Conservation (phyloP, 805 yeast species). For the Spathaspora gorwiae region DNA sequence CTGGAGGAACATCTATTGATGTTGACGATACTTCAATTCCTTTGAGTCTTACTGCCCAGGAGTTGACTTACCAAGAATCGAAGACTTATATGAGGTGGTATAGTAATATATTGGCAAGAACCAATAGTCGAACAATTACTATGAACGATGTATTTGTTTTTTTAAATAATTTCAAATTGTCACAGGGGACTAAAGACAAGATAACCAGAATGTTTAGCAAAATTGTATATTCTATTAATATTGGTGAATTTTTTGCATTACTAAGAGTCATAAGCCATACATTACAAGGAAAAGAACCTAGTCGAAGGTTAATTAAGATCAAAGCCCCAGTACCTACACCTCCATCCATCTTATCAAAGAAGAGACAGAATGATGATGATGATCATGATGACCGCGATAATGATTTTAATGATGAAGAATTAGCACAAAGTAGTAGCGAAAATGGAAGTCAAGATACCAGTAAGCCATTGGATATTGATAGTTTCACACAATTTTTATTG, state of each 20-base stretch:
- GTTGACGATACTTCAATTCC: slow-evolving; percentile 35
- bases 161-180: slow-evolving; percentile 68
- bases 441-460: slow-evolving; percentile 3
- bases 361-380: slow-evolving; percentile 45
- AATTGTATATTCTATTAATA: slow-evolving; percentile 57
- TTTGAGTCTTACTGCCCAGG: slow-evolving; percentile 58
- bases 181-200: slow-evolving; percentile 45
- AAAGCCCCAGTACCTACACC: slow-evolving; percentile 75
- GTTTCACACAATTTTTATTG: slow-evolving; percentile 76
- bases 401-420: neutral
- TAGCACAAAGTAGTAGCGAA: neutral
- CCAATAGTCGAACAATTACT: slow-evolving; percentile 60
- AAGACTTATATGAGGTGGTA: slow-evolving; percentile 92
- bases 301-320: slow-evolving; percentile 46
- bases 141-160: slow-evolving; percentile 77
- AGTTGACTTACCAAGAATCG: slow-evolving; percentile 71
- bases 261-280: slow-evolving; percentile 76
- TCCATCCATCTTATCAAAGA: slow-evolving; percentile 64
- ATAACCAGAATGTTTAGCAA: slow-evolving; percentile 50
- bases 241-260: slow-evolving; percentile 88
- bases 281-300: slow-evolving; percentile 49
- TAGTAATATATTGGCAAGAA: slow-evolving; percentile 71
- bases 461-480: slow-evolving; percentile 68
- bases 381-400: slow-evolving; percentile 17
- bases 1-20: neutral